A percentile compares a stretch with the other conserved stretches of the same genome.
Conservation (phyloP, 805 yeast species). For the Suhomyces pyralidae region DNA sequence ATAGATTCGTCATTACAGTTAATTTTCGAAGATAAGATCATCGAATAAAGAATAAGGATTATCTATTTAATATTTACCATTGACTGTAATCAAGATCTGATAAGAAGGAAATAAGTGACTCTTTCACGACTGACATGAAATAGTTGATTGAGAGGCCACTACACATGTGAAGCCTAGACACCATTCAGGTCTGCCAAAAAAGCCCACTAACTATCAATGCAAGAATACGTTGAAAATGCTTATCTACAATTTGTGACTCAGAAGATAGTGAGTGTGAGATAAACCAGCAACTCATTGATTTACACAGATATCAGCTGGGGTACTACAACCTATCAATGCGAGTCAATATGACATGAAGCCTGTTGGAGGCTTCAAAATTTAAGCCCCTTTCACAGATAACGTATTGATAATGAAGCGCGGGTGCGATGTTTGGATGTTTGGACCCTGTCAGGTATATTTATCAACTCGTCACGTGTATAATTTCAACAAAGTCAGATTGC, state of each 20-base stretch:
- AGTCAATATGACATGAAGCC: background rate
- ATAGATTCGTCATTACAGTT: no score
- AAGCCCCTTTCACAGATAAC: background rate
- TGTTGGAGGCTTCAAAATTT: no score
- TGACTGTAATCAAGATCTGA: no score
- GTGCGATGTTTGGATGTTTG: background rate
- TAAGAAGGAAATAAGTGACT: background rate
- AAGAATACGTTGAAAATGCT: no score
- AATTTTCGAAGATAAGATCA: no score
- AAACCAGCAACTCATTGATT: background rate
- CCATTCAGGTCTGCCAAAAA: background rate
- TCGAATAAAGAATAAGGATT: no score
- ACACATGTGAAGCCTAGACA: background rate
- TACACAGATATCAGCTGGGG: background rate
- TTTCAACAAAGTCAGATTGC: background rate
- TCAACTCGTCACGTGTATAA: background rate
- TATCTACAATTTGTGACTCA: no score
- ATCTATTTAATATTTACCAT: no score
- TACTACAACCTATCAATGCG: background rate
- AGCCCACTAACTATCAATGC: background rate
- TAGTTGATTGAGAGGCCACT: background rate
- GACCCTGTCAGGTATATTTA: background rate
- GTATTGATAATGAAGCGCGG: background rate
- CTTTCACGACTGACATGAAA: no score
- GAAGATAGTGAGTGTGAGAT: no score